Conservation (phyloP, 2,329 filamentous ascomycete species). For the Colletotrichum phormii region DNA sequence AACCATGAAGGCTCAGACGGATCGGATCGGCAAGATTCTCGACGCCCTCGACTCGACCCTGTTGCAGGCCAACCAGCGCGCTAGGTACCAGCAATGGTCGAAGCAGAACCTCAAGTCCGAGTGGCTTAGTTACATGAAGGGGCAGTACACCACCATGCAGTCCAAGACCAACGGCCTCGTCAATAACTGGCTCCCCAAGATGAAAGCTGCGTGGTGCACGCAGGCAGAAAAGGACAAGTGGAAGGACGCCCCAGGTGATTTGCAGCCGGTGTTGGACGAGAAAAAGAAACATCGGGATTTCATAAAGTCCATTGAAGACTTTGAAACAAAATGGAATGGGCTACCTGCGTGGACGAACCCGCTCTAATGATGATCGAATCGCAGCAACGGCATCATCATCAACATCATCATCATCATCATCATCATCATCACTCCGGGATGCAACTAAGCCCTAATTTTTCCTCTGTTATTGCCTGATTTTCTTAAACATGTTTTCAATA, state of each 20-base stretch:
- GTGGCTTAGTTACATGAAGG: constrained; percentile 15
- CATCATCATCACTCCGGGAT: no score
- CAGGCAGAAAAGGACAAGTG: background rate
- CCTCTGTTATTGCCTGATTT: no score
- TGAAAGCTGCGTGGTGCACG: constrained; percentile 1
- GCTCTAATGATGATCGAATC: background rate
- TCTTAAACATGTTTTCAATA: no score
- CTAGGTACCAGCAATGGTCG: background rate
- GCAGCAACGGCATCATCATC: background rate
- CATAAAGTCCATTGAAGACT: constrained; percentile 6
- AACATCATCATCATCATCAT: no score
- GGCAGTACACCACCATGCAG: constrained; percentile 25
- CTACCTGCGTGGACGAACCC: constrained; percentile 9
- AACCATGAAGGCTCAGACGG: constrained; percentile 23
- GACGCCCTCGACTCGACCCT: constrained; percentile 28
- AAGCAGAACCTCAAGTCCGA: constrained; percentile 4
- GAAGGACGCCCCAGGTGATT: background rate
- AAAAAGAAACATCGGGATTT: background rate
- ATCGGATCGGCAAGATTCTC: constrained; percentile 28
- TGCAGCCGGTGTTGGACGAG: background rate
- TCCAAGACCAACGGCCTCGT: constrained; percentile 20
- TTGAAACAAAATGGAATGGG: background rate
- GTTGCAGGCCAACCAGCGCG: constrained; percentile 26
- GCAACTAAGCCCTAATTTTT: no score
- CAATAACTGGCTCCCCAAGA: background rate